Percentiles rank a stretch among this genome's conserved stretches.
Conservation (phyloP, 495 filamentous ascomycete genomes). For the Penicillium lagena region DNA sequence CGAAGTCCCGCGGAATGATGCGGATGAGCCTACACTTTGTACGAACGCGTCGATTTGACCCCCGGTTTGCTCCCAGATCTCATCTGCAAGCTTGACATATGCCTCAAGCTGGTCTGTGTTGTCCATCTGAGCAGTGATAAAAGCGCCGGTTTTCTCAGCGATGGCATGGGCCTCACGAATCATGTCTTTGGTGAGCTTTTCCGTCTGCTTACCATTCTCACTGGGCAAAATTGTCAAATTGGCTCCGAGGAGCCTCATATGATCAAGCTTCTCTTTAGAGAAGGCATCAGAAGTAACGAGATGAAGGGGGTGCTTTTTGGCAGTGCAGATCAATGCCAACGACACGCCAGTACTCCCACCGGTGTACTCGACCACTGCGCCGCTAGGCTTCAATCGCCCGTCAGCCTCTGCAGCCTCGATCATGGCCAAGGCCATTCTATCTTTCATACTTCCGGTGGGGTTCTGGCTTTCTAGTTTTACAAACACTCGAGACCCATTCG, state of each 20-base stretch:
- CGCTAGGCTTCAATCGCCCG: conserved; percentile 7
- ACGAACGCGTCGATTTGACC: conserved; percentile 8
- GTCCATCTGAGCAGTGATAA: conserved; percentile 5
- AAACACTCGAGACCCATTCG: conserved; percentile 1
- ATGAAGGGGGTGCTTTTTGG: conserved; percentile 3
- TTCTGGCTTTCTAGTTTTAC: conserved; percentile 9
- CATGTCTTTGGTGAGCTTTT: conserved; percentile 5
- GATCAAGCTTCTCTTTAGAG: conserved; percentile 7
- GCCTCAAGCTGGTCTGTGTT: conserved; percentile 3
- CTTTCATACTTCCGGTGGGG: conserved; percentile 13
- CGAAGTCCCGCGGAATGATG: conserved; percentile 6
- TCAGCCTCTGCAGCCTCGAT: conserved; percentile 10
- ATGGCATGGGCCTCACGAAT: neutral
- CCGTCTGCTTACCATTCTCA: conserved; percentile 1
- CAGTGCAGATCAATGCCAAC: conserved; percentile 9
- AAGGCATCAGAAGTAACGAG: conserved; percentile 10
- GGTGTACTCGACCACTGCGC: conserved; percentile 11
- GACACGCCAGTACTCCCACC: conserved; percentile 11
- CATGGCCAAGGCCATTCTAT: conserved; percentile 10
- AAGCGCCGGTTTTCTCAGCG: neutral
- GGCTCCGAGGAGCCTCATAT: conserved; percentile 7
- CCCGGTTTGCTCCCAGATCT: conserved; percentile 5
- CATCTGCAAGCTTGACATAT: conserved; percentile 4
- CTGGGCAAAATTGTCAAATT: conserved; percentile 7
- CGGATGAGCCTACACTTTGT: conserved; percentile 4